Conservation (phyloP, 371 early-diverging fungal species). For the Mortierella sp. region DNA sequence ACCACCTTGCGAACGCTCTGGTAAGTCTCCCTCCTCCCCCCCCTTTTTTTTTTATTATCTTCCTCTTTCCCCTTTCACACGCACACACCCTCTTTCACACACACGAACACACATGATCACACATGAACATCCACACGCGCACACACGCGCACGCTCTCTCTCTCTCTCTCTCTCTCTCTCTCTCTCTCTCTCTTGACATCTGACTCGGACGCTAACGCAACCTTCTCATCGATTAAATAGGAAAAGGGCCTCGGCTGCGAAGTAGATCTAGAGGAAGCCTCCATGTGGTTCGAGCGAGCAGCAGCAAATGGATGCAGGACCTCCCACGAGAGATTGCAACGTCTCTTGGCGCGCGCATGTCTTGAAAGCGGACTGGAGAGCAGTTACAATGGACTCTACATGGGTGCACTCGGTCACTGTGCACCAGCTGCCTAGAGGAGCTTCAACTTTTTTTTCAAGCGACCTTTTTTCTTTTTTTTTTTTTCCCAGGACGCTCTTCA, state of each 20-base stretch:
- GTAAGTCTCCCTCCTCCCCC: conserved; percentile 13
- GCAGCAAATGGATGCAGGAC: conserved; percentile 66
- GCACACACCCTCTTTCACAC: no score
- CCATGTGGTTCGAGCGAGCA: conserved; percentile 76
- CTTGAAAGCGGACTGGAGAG: conserved; percentile 54
- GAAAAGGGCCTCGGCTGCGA: conserved; percentile 78
- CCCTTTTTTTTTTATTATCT: background rate
- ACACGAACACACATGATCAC: no score
- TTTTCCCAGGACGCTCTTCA: no score
- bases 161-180: no score
- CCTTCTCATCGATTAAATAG: conserved; percentile 17
- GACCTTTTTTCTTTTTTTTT: background rate
- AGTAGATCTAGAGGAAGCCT: conserved; percentile 67
- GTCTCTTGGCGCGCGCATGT: conserved; percentile 60
- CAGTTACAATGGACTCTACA: conserved; percentile 52
- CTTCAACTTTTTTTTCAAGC: background rate
- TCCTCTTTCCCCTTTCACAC: no score
- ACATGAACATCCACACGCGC: no score
- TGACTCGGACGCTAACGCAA: background rate
- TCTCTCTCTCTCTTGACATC: no score
- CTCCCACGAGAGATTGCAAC: conserved; percentile 63
- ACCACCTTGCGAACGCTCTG: conserved; percentile 68
- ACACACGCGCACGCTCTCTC: no score
- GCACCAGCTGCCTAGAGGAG: conserved; percentile 63
- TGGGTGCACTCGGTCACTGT: conserved; percentile 61